These are phyloP conservation scores for Eucalyptus leucophloia DNA, from an alignment of 345 rosid species.

Conservation along the genomic window DNA sequence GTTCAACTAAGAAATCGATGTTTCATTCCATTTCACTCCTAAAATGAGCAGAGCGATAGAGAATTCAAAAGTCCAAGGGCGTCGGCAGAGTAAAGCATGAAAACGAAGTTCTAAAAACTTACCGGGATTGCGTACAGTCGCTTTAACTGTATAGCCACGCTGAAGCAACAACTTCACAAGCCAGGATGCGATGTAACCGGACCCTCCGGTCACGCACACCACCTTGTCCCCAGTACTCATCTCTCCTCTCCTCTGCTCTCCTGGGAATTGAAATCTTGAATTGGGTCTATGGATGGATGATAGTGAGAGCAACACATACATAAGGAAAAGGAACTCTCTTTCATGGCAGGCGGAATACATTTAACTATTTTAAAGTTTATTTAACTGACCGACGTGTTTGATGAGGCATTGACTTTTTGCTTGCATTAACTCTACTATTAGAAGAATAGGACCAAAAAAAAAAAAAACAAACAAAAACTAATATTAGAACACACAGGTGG, in stretches of 20 bases:
- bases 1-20: neutral
- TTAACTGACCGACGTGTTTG: neutral
- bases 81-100: neutral
- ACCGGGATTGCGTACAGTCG: constrained; percentile 26
- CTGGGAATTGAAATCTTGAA: neutral
- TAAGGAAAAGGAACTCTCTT: neutral
- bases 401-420: neutral
- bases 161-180: constrained; percentile 23
- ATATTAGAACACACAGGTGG: neutral
- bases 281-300: neutral
- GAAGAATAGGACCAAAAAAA: too few species aligned
- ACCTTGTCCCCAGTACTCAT: neutral
- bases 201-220: constrained; percentile 29
- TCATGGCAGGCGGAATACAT: neutral
- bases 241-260: neutral
- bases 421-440: neutral
- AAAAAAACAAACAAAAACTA: too few species aligned
- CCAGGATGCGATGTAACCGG: constrained; percentile 41
- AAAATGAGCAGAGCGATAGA: neutral
- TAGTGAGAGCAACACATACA: neutral
- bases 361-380: too few species aligned
- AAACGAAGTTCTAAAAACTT: neutral
- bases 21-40: neutral
- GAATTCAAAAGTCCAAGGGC: too few species aligned
- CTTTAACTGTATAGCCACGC: constrained; percentile 31